A percentile compares a stretch with the other conserved stretches of the same genome.
phyloP scores from a whole-genome alignment of 805 yeast genomes.

The Saccharomyces eubayanus region DNA sequence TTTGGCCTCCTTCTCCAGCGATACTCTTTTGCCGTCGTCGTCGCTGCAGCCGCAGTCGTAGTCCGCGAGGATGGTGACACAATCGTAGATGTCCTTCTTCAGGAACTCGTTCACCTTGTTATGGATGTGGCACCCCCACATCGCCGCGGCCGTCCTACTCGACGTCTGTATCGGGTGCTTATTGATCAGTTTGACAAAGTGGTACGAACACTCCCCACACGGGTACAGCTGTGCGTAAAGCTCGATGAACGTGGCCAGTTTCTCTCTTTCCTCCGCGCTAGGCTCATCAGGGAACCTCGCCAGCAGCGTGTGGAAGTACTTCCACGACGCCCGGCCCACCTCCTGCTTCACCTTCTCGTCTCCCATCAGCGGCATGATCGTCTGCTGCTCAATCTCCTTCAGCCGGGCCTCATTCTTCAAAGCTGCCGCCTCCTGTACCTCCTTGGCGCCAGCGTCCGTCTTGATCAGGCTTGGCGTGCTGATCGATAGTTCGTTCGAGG shows the following conservation, averaged over 20 bases:
- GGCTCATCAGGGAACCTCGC: slow-evolving; percentile 91
- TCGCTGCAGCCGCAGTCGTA: slow-evolving; percentile 97
- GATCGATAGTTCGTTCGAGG: slow-evolving; percentile 18
- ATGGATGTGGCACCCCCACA: slow-evolving; percentile 95
- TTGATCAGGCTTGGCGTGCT: background rate
- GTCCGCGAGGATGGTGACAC: slow-evolving; percentile 75
- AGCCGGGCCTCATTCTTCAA: background rate
- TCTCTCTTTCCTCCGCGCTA: slow-evolving; percentile 47
- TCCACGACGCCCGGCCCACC: slow-evolving; percentile 90
- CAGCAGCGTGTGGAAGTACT: slow-evolving; percentile 78
- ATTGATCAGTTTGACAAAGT: slow-evolving; percentile 61
- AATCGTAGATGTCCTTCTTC: slow-evolving; percentile 68
- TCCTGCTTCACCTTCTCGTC: slow-evolving; percentile 63
- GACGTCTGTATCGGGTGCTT: slow-evolving; percentile 80
- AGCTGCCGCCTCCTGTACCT: slow-evolving; percentile 4
- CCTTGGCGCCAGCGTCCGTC: background rate
- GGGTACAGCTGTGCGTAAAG: slow-evolving; percentile 90
- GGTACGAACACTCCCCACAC: slow-evolving; percentile 94
- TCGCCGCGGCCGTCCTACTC: slow-evolving; percentile 69
- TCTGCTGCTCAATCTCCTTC: slow-evolving; percentile 10
- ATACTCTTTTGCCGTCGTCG: slow-evolving; percentile 36
- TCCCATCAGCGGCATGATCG: slow-evolving; percentile 92
- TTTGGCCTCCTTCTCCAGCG: slow-evolving; percentile 11
- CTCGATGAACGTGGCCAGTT: slow-evolving; percentile 54
- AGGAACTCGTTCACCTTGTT: slow-evolving; percentile 74